Conservation (phyloP, 225 moss, liverwort and hornwort genomes). For the Bryum argenteum region DNA sequence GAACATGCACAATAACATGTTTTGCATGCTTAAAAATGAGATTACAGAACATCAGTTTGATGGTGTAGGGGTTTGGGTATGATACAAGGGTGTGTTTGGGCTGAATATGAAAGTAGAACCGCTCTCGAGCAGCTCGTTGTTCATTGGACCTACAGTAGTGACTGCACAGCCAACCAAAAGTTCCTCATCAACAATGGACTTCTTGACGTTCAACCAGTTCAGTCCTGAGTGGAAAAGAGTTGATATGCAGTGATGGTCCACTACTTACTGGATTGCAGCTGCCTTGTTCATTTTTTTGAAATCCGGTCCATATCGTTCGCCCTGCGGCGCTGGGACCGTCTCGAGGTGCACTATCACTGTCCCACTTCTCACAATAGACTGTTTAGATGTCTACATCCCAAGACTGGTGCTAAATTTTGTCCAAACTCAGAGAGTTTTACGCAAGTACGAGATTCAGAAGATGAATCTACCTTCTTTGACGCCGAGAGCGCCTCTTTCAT, state of each 20-base stretch:
- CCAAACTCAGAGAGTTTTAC: too few relatives aligned
- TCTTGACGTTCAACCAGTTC: too few relatives aligned
- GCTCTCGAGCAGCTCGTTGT: slow-evolving; percentile 45
- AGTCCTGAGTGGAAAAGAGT: too few relatives aligned
- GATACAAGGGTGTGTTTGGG: slow-evolving; percentile 43
- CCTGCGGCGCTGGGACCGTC: slow-evolving; percentile 31
- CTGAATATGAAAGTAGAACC: slow-evolving; percentile 43
- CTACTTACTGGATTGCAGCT: slow-evolving; percentile 50
- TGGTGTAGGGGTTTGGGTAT: not conserved
- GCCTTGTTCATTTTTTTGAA: slow-evolving; percentile 58
- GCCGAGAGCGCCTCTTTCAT: slow-evolving; percentile 47
- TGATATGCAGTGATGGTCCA: not conserved
- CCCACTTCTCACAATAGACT: slow-evolving; percentile 9
- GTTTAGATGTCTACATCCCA: not conserved
- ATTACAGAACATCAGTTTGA: not conserved
- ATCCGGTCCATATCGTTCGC: slow-evolving; percentile 41
- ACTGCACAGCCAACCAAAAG: slow-evolving; percentile 23
- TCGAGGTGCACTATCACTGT: slow-evolving; percentile 55
- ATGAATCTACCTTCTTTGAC: slow-evolving; percentile 44
- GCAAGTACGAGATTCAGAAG: not conserved
- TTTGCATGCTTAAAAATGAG: not conserved
- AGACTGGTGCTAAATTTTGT: not conserved
- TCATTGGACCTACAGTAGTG: slow-evolving; percentile 51
- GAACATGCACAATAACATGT: not conserved
- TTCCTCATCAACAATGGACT: not conserved